Evolutionary conservation across 345 rosid genomes (phyloP), one percentile per base, ranked within the genome.

Genomic region (Hibiscus trionum): DNA sequence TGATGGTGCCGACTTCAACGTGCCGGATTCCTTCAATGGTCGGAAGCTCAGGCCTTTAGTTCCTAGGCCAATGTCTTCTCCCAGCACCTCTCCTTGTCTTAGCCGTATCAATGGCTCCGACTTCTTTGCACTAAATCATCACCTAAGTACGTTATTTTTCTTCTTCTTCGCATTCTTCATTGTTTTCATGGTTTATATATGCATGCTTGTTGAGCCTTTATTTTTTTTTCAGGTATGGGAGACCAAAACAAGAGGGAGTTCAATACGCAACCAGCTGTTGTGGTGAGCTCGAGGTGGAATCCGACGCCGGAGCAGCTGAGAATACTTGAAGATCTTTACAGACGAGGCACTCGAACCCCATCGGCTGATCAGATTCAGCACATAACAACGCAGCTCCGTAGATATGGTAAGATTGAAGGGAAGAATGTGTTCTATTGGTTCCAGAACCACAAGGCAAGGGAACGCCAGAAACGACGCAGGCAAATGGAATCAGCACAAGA

Each of bases 361-460:
- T 80, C 96, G 2, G 91, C 98, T 0, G 98, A 94, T 35, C 91
- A 94, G 74, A 94, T 94, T 77, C 97, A 94, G 77, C 89, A 87
- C 67, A 94, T 94, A 53, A 90, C 98, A 1, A 79, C 88, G 5
- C 96, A 91, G 84, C 93, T 94, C 19, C 84, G 93, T 8, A 77
- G 95, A 6, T 94, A 85, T 62, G 98, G 98, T 1, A 94, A 88
- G 84, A 94, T 94, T 7, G 98, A 94, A 87, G 98, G 98, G 46
- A 94, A 94, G 79, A 94, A 94, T 66, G 97, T 94, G 27, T 94
- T 94, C 76, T 94, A 94, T 80, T 94, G 98, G 98, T 94, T 94
- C 70, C 98, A 94, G 72, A 94, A 94, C 76, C 98, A 94, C 78
- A 94, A 94, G 86, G 97, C 98, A 5, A 84, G 98, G 42, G 97